Evolutionary conservation across 371 early-diverging fungal genomes (phyloP), one percentile per base, ranked within the genome.

Genomic region (Syncephalastrum sp.): DNA sequence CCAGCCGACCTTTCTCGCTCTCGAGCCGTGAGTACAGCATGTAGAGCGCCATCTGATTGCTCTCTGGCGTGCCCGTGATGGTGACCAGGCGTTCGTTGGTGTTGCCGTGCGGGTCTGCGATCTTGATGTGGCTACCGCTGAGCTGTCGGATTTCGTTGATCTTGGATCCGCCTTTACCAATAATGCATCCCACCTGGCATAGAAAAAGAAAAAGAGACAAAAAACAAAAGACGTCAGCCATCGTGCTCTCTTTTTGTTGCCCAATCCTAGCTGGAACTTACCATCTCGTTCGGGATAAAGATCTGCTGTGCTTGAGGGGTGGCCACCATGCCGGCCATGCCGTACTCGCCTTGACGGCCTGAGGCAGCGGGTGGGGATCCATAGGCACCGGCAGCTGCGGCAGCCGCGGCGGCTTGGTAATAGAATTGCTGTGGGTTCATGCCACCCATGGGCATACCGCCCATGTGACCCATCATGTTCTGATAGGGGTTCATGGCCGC

Each of bases 131-230:
- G 53, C 89, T 87, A 21, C 93, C 91, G 50, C 88, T 86, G 50
- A 82, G 59, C 42, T 85, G 81, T 52, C 93, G 82, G 43, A 94
- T 88, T 59, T 91, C 91, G 63, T 91, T 92, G 65, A 93, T 93
- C 69, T 87, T 88, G 33, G 76, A 77, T n/a, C 94, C 94, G 2
- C 87, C 87, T 65, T 91, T 91, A 61, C 94, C 94, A 70, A 94
- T 94, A 50, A 94, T 85, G 52, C 88, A 85, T 8, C 94, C 93
- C 23, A 92, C 78, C 78, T 77, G 61, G 1, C 43, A 16, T 14
- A 1, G 14, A 8, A 14, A 49, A n/a, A n/a, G 13, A 50, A 25
- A 44, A 58, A 42, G 16, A 54, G 44, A 4, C 43, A n/a, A 14
- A 24, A 47, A 45, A 47, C 16, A 13, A 5, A 19, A 24, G 38